A percentile compares a stretch with the other conserved stretches of the same genome.
Conservation (phyloP, 2,329 filamentous ascomycete genomes). For the Knufia petricola region DNA sequence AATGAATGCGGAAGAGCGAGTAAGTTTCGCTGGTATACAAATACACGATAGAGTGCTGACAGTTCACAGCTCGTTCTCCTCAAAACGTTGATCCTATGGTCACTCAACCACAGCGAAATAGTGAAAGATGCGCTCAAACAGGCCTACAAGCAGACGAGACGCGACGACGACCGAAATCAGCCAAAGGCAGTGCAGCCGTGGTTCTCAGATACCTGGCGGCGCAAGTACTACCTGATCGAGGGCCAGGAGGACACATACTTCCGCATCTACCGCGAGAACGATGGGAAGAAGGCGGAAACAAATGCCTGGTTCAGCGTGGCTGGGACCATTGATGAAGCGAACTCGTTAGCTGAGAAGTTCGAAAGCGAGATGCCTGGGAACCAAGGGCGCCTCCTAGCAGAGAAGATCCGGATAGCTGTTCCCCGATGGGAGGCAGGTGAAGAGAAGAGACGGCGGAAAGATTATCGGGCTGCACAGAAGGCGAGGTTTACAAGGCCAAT, state of each 20-base stretch:
- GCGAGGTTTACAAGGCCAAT: constrained; percentile 82
- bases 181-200: constrained; percentile 82
- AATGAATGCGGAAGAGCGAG: constrained; percentile 72
- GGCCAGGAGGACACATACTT: constrained; percentile 91
- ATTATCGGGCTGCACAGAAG: constrained; percentile 78
- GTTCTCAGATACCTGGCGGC: constrained; percentile 81
- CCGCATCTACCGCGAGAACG: constrained; percentile 86
- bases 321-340: constrained; percentile 79
- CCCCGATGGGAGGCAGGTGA: constrained; percentile 89
- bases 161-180: constrained; percentile 70
- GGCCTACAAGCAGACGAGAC: constrained; percentile 77
- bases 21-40: no score
- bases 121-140: constrained; percentile 74
- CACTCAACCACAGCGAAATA: constrained; percentile 75
- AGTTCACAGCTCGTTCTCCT: constrained; percentile 67
- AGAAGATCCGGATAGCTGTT: constrained; percentile 68
- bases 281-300: constrained; percentile 58
- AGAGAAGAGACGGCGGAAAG: constrained; percentile 88
- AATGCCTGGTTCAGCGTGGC: constrained; percentile 91
- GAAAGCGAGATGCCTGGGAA: constrained; percentile 64
- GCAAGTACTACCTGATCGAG: constrained; percentile 88
- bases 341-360: constrained; percentile 64
- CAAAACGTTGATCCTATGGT: constrained; percentile 76
- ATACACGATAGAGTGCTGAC: not conserved
- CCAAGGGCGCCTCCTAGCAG: constrained; percentile 66